Percentiles rank a stretch among this genome's conserved stretches.
Evolutionary conservation across 2,329 filamentous ascomycete genomes (phyloP).

Genomic region (Tolypocladium guangdongense): DNA sequence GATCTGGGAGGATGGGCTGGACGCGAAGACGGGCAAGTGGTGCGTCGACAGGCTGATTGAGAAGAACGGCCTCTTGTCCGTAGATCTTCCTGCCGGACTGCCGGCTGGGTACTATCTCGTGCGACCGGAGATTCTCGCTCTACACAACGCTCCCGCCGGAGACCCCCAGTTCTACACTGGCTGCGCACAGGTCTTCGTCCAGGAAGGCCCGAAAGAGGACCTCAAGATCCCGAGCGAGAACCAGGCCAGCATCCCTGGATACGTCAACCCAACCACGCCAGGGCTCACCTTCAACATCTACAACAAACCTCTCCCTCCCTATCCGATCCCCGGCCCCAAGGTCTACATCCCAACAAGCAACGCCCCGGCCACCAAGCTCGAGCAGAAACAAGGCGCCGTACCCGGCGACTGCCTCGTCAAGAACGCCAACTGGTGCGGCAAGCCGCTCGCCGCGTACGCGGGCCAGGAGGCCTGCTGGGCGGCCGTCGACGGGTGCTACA

Average conservation of each 20-base stretch:
- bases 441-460: constrained; percentile 46
- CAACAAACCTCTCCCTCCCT: constrained; percentile 29
- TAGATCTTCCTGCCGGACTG: constrained; percentile 50
- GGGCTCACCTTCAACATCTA: constrained; percentile 58
- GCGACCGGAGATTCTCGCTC: constrained; percentile 56
- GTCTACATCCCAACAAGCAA: constrained; percentile 32
- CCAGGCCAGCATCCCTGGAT: constrained; percentile 52
- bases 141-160: constrained; percentile 48
- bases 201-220: constrained; percentile 31
- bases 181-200: constrained; percentile 60
- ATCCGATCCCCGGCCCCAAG: constrained; percentile 44
- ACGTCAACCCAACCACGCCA: constrained; percentile 42
- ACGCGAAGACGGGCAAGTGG: constrained; percentile 45
- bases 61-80: constrained; percentile 51
- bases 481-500: constrained; percentile 43
- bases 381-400: constrained; percentile 33
- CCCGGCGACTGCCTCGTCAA: constrained; percentile 48
- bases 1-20: constrained; percentile 60
- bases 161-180: constrained; percentile 65
- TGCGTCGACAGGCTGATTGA: constrained; percentile 59
- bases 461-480: constrained; percentile 50
- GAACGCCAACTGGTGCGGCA: constrained; percentile 64
- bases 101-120: constrained; percentile 60
- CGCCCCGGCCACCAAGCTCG: constrained; percentile 1
- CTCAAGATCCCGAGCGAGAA: constrained; percentile 19